Evolutionary conservation across 2,329 filamentous ascomycete genomes (phyloP).

Genomic region (Hyphodiscus sp.): DNA sequence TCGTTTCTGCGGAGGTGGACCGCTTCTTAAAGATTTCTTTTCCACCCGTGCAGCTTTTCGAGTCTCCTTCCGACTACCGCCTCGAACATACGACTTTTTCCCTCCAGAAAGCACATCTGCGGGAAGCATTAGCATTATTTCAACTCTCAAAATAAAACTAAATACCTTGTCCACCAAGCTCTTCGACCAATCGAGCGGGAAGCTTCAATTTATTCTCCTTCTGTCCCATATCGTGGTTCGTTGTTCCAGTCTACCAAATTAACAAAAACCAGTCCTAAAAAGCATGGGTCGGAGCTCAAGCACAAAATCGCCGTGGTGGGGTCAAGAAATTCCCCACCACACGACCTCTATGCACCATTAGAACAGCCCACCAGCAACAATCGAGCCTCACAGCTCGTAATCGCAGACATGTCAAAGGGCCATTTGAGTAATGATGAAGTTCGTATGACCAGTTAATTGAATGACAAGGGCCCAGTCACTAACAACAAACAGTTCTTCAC

Average conservation of each 20-base stretch:
- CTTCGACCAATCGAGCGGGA: slow-evolving; percentile 38
- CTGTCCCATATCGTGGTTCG: slow-evolving; percentile 10
- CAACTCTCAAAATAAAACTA: neutral
- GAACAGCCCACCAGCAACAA: neutral
- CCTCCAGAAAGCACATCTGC: slow-evolving; percentile 19
- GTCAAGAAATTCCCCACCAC: slow-evolving; percentile 4
- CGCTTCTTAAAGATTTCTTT: slow-evolving; percentile 24
- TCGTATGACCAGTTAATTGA: slow-evolving; percentile 6
- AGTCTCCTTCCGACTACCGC: slow-evolving; percentile 26
- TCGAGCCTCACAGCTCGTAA: neutral
- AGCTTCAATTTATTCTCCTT: slow-evolving; percentile 35
- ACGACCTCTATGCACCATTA: neutral
- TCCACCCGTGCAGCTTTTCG: slow-evolving; percentile 28
- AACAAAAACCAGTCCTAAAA: neutral
- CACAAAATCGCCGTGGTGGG: neutral
- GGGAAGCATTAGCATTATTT: slow-evolving; percentile 3
- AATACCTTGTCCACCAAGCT: slow-evolving; percentile 34
- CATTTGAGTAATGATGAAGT: slow-evolving; percentile 59
- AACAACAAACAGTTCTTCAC: slow-evolving; percentile 59
- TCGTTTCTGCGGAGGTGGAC: slow-evolving; percentile 23
- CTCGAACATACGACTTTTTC: slow-evolving; percentile 12
- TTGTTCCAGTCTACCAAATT: slow-evolving; percentile 6
- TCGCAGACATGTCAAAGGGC: slow-evolving; percentile 37
- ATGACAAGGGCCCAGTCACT: slow-evolving; percentile 1
- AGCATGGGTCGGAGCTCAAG: slow-evolving; percentile 5